Base-by-base conservation (phyloP, 1,139 yeast genomes). In the Nakaseomyces uthaithaninus region DNA sequence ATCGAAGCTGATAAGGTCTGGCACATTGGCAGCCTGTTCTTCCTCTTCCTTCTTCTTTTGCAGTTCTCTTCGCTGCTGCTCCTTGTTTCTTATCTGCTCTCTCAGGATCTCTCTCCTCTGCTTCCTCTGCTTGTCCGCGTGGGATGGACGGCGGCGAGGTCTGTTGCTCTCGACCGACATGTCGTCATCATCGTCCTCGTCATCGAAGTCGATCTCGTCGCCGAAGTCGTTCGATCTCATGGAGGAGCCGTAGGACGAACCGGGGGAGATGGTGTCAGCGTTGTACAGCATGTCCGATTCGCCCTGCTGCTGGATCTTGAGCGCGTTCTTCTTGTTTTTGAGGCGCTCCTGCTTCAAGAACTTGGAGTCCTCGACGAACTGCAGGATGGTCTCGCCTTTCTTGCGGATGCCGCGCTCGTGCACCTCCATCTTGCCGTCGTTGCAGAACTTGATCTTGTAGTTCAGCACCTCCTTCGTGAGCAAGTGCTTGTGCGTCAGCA, bases 361-460 rank as follows among this genome's bases (percentile, higher is more conserved):
- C 14, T 45, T 47, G 24, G 58, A 38, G 41, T 59, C 62, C 17
- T 57, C 62, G 22, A 59, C 36, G 27, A 49, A 45, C 40, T 55
- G 60, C 20, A 56, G 14, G 23, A 60, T 47, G 15, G 47, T 45
- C 38, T 57, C 62, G 36, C 60, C 55, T 42, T 59, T 58, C 47
- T 57, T 59, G 41, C 51, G 49, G 23, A 60, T 59, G 15, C 62
- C 60, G 30, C 63, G 55, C 45, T 60, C 63, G 40, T 60, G 64
- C 12, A 57, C 50, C 41, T 59, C 63, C 62, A 59, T 58, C 44
- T 60, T 60, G 11, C 63, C 63, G 42, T 60, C 64, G 36, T 52
- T 57, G 16, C 62, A 56, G 41, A 57, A 51, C 16, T 48, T 50
- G 26, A 60, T 55, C 25, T 54, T 54, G 40, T 49, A 60, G 24